Conservation (phyloP, 1,139 yeast genomes). For the Saccharomycopsis hybrid region DNA sequence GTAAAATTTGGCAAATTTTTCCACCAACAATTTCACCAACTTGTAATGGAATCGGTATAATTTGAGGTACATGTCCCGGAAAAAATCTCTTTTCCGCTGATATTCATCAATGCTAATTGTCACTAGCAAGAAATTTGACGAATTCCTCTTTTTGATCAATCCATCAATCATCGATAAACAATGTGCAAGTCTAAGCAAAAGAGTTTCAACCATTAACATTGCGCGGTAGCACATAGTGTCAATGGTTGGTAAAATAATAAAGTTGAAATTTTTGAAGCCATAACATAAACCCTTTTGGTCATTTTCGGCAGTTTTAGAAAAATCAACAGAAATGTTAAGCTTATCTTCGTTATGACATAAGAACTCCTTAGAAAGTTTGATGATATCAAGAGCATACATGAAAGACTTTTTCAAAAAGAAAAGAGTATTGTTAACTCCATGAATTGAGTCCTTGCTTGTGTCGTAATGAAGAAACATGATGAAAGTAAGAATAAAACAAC, state of each 20-base stretch:
- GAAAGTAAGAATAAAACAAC: constrained; percentile 5
- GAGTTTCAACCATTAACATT: constrained; percentile 6
- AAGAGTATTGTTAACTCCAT: constrained; percentile 10
- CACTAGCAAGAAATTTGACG: constrained; percentile 7
- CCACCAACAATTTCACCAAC: constrained; percentile 14
- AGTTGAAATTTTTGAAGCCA: constrained; percentile 17
- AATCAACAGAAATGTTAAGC: constrained; percentile 6
- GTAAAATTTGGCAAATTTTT: constrained; percentile 17
- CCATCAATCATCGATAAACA: constrained; percentile 7
- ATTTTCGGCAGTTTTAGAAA: constrained; percentile 6
- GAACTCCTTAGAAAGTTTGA: constrained; percentile 14
- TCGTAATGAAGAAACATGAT: constrained; percentile 13
- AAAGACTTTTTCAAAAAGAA: constrained; percentile 14
- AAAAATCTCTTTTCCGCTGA: constrained; percentile 9
- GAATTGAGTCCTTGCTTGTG: background rate
- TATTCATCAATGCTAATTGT: constrained; percentile 13
- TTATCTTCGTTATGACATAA: constrained; percentile 9
- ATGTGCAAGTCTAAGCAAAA: constrained; percentile 12
- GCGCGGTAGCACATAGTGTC: constrained; percentile 15
- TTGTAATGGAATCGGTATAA: constrained; percentile 11
- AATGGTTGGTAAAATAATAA: constrained; percentile 14
- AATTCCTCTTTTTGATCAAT: constrained; percentile 2
- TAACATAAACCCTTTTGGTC: constrained; percentile 3
- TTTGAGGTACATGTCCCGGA: constrained; percentile 10
- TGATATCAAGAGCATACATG: constrained; percentile 3